phyloP scores from a whole-genome alignment of 495 filamentous ascomycete genomes.

The Lasiosphaeria ovina region DNA sequence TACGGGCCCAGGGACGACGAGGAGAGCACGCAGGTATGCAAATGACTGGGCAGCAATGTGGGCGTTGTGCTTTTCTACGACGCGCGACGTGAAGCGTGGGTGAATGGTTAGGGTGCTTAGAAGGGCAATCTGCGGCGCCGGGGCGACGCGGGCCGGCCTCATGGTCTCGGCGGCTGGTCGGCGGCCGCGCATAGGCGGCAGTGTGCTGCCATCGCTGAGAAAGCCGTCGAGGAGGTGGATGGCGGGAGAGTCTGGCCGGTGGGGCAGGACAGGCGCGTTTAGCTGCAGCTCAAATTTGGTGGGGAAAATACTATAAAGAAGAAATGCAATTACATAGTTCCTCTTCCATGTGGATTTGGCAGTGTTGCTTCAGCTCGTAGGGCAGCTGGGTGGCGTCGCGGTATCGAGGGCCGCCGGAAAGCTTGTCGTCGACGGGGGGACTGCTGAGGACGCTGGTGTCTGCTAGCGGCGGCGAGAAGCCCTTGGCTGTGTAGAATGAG shows the following conservation, averaged over 20 bases:
- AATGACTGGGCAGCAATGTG: slow-evolving; percentile 39
- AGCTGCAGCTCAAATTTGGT: not conserved
- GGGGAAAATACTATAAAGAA: not conserved
- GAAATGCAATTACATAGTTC: slow-evolving; percentile 56
- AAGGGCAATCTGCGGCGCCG: slow-evolving; percentile 64
- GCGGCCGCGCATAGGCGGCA: not conserved
- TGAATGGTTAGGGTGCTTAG: slow-evolving; percentile 68
- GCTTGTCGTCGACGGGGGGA: slow-evolving; percentile 21
- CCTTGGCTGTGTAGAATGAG: slow-evolving; percentile 24
- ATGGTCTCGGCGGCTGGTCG: slow-evolving; percentile 13
- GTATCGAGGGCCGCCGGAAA: slow-evolving; percentile 32
- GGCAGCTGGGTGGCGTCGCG: slow-evolving; percentile 55
- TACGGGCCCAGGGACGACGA: slow-evolving; percentile 40
- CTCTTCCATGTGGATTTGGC: slow-evolving; percentile 73
- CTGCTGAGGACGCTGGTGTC: slow-evolving; percentile 23
- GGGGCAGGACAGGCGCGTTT: slow-evolving; percentile 4
- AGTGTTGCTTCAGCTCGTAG: slow-evolving; percentile 61
- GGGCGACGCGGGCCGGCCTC: slow-evolving; percentile 42
- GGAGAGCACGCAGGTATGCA: slow-evolving; percentile 40
- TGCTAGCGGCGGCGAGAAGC: slow-evolving; percentile 13
- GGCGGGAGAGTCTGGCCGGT: slow-evolving; percentile 59
- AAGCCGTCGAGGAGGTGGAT: slow-evolving; percentile 66
- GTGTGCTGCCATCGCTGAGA: slow-evolving; percentile 54
- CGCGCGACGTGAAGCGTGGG: slow-evolving; percentile 59
- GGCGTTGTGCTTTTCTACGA: slow-evolving; percentile 32